Conservation (phyloP, 371 early-diverging fungal species). For the Amoeboaphelidium occidentale region DNA sequence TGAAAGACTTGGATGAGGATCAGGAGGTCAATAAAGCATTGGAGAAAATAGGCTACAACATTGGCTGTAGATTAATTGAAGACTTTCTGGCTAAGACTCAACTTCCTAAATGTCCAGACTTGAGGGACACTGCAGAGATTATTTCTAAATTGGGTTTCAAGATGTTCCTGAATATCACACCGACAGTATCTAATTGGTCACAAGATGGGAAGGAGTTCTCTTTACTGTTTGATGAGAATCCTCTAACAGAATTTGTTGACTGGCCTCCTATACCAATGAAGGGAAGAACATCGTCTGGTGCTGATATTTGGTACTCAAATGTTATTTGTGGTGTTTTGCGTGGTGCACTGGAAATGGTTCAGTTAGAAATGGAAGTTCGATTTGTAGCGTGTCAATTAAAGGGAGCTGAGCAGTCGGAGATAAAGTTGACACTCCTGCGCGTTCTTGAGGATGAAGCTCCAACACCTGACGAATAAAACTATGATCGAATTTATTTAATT, state of each 20-base stretch:
- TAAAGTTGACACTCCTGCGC: slow-evolving; percentile 58
- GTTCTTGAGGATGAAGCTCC: slow-evolving; percentile 86
- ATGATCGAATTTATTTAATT: too few species aligned
- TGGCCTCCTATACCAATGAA: slow-evolving; percentile 39
- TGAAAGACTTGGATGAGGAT: slow-evolving; percentile 84
- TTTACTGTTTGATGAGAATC: slow-evolving; percentile 75
- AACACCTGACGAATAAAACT: slow-evolving; percentile 68
- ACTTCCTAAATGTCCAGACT: slow-evolving; percentile 56
- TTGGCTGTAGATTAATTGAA: slow-evolving; percentile 81
- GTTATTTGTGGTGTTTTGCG: slow-evolving; percentile 77
- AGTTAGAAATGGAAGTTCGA: slow-evolving; percentile 62
- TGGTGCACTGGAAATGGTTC: slow-evolving; percentile 83
- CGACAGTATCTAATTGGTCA: slow-evolving; percentile 51
- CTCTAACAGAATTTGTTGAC: slow-evolving; percentile 58
- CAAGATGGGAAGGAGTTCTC: slow-evolving; percentile 63
- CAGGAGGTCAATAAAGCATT: slow-evolving; percentile 77
- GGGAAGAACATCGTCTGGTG: slow-evolving; percentile 25
- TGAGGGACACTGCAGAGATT: slow-evolving; percentile 74
- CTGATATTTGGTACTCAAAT: slow-evolving; percentile 84
- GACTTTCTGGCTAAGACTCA: slow-evolving; percentile 74
- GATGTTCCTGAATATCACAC: slow-evolving; percentile 72
- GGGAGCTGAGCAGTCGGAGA: slow-evolving; percentile 73
- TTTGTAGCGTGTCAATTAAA: slow-evolving; percentile 63
- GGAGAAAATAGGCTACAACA: slow-evolving; percentile 95
- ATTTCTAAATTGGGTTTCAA: slow-evolving; percentile 88